A percentile compares a stretch with the other conserved stretches of the same genome.
phyloP scores from a whole-genome alignment of 495 filamentous ascomycete genomes.

The Penicillium antarcticum region DNA sequence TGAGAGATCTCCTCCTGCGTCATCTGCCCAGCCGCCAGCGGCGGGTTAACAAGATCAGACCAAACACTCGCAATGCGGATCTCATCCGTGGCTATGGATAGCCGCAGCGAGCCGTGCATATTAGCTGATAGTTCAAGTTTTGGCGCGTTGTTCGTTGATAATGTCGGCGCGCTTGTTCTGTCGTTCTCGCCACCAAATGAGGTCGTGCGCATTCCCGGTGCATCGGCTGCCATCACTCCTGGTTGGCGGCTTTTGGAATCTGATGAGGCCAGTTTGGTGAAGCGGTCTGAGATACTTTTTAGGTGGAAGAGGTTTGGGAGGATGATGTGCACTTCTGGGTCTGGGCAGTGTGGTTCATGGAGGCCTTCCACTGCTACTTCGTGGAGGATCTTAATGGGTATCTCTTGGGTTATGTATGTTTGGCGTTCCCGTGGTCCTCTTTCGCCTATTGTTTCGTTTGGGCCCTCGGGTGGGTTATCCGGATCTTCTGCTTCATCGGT shows the following conservation, averaged over 20 bases:
- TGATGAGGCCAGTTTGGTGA: slow-evolving; percentile 69
- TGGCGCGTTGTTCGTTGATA: slow-evolving; percentile 37
- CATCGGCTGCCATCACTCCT: slow-evolving; percentile 10
- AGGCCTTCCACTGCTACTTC: slow-evolving; percentile 75
- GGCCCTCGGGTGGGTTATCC: slow-evolving; percentile 5
- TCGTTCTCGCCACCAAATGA: not conserved
- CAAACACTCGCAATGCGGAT: slow-evolving; percentile 79
- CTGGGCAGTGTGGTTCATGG: slow-evolving; percentile 83
- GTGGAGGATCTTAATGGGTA: slow-evolving; percentile 87
- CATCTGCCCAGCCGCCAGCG: slow-evolving; percentile 71
- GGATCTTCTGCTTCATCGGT: slow-evolving; percentile 31
- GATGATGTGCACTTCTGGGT: slow-evolving; percentile 91
- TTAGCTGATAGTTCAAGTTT: slow-evolving; percentile 82
- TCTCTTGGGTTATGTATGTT: slow-evolving; percentile 90
- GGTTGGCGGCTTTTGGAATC: slow-evolving; percentile 24
- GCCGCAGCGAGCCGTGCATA: slow-evolving; percentile 79
- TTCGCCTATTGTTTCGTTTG: slow-evolving; percentile 44
- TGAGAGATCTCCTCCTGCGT: slow-evolving; percentile 59
- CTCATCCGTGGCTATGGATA: slow-evolving; percentile 73
- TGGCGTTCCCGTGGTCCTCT: slow-evolving; percentile 60
- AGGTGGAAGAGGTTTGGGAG: slow-evolving; percentile 79
- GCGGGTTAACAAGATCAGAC: slow-evolving; percentile 78
- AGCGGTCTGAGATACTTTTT: slow-evolving; percentile 88
- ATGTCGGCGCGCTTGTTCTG: slow-evolving; percentile 13
- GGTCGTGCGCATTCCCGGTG: slow-evolving; percentile 1